Evolutionary conservation across 352 stramenopile genomes (phyloP).

Genomic region (Globisporangium orthogonon): DNA sequence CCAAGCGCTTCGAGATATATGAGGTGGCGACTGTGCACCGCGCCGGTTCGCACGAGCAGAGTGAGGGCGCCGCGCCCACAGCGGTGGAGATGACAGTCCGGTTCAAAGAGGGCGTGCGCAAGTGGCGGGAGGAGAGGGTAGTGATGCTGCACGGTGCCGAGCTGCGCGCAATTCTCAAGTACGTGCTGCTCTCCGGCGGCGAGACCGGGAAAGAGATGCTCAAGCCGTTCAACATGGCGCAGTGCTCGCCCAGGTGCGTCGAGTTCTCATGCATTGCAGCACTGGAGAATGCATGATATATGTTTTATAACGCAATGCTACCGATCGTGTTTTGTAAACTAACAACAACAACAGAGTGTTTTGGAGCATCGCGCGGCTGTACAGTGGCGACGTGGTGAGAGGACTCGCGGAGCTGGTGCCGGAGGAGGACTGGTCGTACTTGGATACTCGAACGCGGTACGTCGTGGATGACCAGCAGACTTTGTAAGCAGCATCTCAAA

Average conservation of each 20-base stretch:
- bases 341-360: conserved; percentile 44
- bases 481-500: not conserved
- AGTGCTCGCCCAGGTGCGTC: conserved; percentile 59
- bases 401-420: conserved; percentile 63
- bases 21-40: conserved; percentile 21
- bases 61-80: not conserved
- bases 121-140: conserved; percentile 78
- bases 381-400: conserved; percentile 60
- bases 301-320: not conserved
- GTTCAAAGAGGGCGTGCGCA: conserved; percentile 77
- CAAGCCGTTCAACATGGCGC: conserved; percentile 89
- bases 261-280: too few relatives aligned
- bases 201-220: conserved; percentile 83
- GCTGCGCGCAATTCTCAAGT: conserved; percentile 72
- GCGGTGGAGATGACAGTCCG: conserved; percentile 47
- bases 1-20: conserved; percentile 52
- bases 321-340: not conserved
- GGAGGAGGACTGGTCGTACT: conserved; percentile 80
- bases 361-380: conserved; percentile 78
- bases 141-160: conserved; percentile 58
- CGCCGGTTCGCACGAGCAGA: conserved; percentile 6
- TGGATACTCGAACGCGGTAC: conserved; percentile 67
- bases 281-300: too few relatives aligned
- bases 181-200: conserved; percentile 71
- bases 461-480: not conserved